These are phyloP conservation scores for Rhizomucor pusillus DNA, from an alignment of 371 early-diverging fungal species.

Conservation along the genomic window DNA sequence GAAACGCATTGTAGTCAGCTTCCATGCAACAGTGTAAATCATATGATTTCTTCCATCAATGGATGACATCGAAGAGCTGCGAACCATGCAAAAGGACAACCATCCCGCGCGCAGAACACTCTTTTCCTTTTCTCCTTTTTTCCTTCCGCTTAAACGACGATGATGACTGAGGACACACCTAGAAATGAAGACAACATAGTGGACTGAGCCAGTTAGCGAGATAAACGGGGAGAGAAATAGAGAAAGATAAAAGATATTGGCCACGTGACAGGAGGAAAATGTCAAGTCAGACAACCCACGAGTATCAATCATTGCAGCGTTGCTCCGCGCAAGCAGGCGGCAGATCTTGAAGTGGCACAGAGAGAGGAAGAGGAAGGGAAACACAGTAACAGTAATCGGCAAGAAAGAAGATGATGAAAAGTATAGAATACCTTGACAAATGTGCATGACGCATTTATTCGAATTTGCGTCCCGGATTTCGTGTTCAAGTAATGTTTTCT, in stretches of 20 bases:
- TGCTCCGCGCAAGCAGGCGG: too few relatives aligned
- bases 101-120: background rate
- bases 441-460: slow-evolving; percentile 1
- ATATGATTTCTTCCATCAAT: background rate
- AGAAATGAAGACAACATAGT: background rate
- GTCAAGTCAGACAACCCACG: background rate
- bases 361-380: background rate
- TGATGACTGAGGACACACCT: background rate
- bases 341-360: background rate
- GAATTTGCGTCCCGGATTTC: background rate
- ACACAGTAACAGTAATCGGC: background rate
- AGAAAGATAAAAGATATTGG: slow-evolving; percentile 1
- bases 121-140: background rate
- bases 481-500: too few relatives aligned
- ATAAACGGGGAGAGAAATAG: slow-evolving; percentile 2
- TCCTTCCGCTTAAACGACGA: background rate
- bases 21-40: too few relatives aligned
- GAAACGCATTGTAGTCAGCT: too few relatives aligned
- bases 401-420: background rate
- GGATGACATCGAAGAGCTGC: background rate
- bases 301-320: too few relatives aligned
- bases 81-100: background rate
- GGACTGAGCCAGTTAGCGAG: slow-evolving; percentile 2
- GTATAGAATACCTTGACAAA: background rate
- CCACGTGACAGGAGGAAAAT: slow-evolving; percentile 2